A percentile compares a stretch with the other conserved stretches of the same genome.
These are phyloP conservation scores for Chaetothyriales sp. DNA, from an alignment of 2,329 filamentous ascomycete species.

Conservation along the genomic window DNA sequence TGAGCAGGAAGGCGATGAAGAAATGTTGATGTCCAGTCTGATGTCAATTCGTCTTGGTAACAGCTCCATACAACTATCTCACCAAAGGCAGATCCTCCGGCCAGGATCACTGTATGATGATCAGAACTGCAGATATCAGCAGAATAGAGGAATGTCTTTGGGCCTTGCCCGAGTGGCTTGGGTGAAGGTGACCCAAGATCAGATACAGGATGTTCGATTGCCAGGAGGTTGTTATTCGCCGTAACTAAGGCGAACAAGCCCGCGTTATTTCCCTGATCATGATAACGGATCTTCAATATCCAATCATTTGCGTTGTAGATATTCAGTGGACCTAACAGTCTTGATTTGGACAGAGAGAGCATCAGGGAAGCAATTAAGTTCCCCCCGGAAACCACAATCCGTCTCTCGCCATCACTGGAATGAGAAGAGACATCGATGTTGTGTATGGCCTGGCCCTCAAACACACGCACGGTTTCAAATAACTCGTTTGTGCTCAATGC, in stretches of 20 bases:
- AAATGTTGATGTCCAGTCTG: slow-evolving; percentile 25
- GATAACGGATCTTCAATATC: slow-evolving; percentile 52
- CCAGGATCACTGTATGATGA: slow-evolving; percentile 52
- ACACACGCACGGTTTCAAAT: slow-evolving; percentile 15
- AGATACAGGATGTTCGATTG: slow-evolving; percentile 25
- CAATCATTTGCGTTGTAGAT: slow-evolving; percentile 50
- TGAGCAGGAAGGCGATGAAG: slow-evolving; percentile 54
- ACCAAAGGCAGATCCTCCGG: slow-evolving; percentile 85
- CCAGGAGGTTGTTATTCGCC: slow-evolving; percentile 70
- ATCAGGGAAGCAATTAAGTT: slow-evolving; percentile 25
- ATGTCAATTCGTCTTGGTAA: slow-evolving; percentile 18
- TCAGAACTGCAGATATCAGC: slow-evolving; percentile 57
- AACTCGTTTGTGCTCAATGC: slow-evolving; percentile 27
- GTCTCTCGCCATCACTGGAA: slow-evolving; percentile 14
- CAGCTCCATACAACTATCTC: slow-evolving; percentile 86
- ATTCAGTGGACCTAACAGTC: slow-evolving; percentile 23
- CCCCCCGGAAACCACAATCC: slow-evolving; percentile 54
- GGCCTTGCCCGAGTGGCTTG: slow-evolving; percentile 34
- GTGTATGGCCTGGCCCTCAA: slow-evolving; percentile 11
- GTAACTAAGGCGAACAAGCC: slow-evolving; percentile 53
- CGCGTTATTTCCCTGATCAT: neutral
- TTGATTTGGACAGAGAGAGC: slow-evolving; percentile 22
- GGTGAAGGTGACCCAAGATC: slow-evolving; percentile 19
- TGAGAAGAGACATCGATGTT: slow-evolving; percentile 7
- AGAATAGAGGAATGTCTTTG: slow-evolving; percentile 77